These are phyloP conservation scores for Prosopis cineraria DNA, from an alignment of 306 rosid genomes.

Conservation along the genomic window DNA sequence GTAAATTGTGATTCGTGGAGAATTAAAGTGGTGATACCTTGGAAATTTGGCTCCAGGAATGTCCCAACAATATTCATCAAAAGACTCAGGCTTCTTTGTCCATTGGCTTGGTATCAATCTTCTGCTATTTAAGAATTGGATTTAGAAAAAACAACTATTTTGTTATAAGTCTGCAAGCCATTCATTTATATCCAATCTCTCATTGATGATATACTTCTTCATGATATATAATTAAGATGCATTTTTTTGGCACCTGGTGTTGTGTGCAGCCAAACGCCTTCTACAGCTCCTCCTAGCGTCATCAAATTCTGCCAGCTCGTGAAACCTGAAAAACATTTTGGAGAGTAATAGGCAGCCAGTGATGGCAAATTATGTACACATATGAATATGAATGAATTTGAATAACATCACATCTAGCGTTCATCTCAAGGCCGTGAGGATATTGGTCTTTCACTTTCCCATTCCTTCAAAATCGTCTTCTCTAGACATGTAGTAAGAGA, in stretches of 20 bases:
- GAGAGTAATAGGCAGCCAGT: background rate
- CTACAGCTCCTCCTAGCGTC: conserved; percentile 85
- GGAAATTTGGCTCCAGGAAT: background rate
- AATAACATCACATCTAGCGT: background rate
- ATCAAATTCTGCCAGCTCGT: conserved; percentile 76
- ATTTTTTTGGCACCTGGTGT: conserved; percentile 82
- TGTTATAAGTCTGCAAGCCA: too few relatives aligned
- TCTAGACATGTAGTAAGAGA: too few relatives aligned
- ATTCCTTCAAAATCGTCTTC: background rate
- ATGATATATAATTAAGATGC: conserved; percentile 45
- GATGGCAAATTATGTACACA: background rate
- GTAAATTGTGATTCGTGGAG: background rate
- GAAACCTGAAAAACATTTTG: conserved; percentile 61
- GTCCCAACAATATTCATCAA: background rate
- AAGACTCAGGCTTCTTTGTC: background rate
- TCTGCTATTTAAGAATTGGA: background rate
- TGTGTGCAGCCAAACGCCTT: conserved; percentile 92
- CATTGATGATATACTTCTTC: conserved; percentile 49
- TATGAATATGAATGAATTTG: background rate
- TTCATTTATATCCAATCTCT: conserved; percentile 13
- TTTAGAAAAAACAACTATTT: background rate
- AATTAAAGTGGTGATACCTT: background rate
- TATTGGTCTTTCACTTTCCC: background rate
- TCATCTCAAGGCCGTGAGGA: background rate
- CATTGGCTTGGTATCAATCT: background rate